Conservation (phyloP, 257 asterid genomes). For the Solanum lycopersicoides region DNA sequence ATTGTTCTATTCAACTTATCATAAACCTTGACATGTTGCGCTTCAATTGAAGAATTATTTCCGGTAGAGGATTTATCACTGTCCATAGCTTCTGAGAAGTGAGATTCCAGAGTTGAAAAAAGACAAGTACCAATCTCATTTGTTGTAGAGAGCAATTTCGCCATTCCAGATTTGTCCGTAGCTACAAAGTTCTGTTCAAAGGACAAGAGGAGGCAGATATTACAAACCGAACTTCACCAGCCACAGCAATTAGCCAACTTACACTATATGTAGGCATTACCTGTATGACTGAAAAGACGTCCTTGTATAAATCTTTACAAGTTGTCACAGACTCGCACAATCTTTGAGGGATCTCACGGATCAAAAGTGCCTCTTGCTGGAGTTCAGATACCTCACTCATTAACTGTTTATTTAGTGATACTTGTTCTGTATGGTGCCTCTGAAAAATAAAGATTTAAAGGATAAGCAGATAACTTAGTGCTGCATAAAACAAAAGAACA, state of each 20-base stretch:
- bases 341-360: constrained; percentile 45
- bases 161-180: constrained; percentile 47
- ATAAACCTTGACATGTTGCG: constrained; percentile 41
- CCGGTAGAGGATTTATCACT: constrained; percentile 14
- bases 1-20: constrained; percentile 50
- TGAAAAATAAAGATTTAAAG: constrained; percentile 23
- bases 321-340: constrained; percentile 40
- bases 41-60: constrained; percentile 28
- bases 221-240: background rate
- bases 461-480: background rate
- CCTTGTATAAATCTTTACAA: constrained; percentile 55
- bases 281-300: constrained; percentile 50
- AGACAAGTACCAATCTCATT: constrained; percentile 56
- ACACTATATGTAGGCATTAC: constrained; percentile 17
- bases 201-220: background rate
- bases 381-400: constrained; percentile 45
- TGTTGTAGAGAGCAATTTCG: constrained; percentile 53
- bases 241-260: background rate
- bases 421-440: constrained; percentile 47
- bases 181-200: constrained; percentile 38
- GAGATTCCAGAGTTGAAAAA: constrained; percentile 64
- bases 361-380: constrained; percentile 39
- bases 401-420: constrained; percentile 39
- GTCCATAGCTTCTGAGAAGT: constrained; percentile 31
- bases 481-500: background rate